Percentiles rank a stretch among this genome's conserved stretches.
Evolutionary conservation across 108 stramenopile genomes (phyloP).

Genomic region (Fistulifera pelliculosa): DNA sequence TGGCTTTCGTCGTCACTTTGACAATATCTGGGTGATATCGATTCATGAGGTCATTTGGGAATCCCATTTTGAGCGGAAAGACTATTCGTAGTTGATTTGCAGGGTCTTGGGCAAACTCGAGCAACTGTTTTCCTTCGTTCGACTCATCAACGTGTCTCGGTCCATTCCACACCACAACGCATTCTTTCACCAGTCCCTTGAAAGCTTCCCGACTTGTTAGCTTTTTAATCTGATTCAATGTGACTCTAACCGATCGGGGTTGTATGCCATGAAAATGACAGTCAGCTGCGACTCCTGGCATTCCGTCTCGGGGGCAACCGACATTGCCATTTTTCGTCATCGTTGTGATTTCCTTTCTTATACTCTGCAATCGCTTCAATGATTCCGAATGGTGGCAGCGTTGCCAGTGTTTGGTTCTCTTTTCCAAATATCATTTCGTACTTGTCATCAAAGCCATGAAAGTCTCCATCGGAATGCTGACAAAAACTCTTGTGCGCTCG

Average conservation of each 20-base stretch:
- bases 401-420: slow-evolving; percentile 8
- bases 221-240: slow-evolving; percentile 24
- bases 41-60: slow-evolving; percentile 77
- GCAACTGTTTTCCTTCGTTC: slow-evolving; percentile 29
- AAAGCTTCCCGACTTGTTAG: slow-evolving; percentile 18
- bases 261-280: slow-evolving; percentile 56
- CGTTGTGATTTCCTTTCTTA: neutral
- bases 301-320: slow-evolving; percentile 38
- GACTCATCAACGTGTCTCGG: slow-evolving; percentile 38
- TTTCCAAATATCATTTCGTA: too few species aligned
- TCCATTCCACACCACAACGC: slow-evolving; percentile 83
- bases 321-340: slow-evolving; percentile 26
- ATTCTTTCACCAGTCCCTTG: slow-evolving; percentile 32
- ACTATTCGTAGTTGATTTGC: slow-evolving; percentile 51
- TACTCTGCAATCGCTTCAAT: slow-evolving; percentile 19
- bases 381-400: slow-evolving; percentile 31
- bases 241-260: slow-evolving; percentile 37
- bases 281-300: slow-evolving; percentile 41
- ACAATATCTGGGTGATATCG: slow-evolving; percentile 75
- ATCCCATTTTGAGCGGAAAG: slow-evolving; percentile 66
- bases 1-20: slow-evolving; percentile 62
- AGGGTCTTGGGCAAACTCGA: slow-evolving; percentile 18
- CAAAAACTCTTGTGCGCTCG: too few species aligned
- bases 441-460: too few species aligned
- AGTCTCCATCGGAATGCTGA: too few species aligned